Percentiles rank a stretch among this genome's conserved stretches.
These are phyloP conservation scores for Coemansia sp. DNA, from an alignment of 371 early-diverging fungal genomes.

Conservation along the genomic window DNA sequence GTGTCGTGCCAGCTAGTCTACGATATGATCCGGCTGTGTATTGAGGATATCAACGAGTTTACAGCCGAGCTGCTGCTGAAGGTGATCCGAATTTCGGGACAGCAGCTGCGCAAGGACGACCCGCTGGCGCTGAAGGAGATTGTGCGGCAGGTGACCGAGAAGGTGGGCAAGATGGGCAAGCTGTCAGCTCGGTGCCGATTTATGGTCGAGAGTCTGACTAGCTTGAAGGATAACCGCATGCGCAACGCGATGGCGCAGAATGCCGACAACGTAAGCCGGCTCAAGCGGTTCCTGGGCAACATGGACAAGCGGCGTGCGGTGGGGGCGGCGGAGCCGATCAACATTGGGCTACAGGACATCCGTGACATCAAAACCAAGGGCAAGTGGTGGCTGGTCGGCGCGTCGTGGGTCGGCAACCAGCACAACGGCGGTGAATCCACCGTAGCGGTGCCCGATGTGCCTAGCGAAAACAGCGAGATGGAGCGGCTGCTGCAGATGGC, in stretches of 20 bases:
- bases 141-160: slow-evolving; percentile 39
- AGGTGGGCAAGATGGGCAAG: slow-evolving; percentile 12
- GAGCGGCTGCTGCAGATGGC: slow-evolving; percentile 77
- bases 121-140: slow-evolving; percentile 78
- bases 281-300: slow-evolving; percentile 78
- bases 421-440: slow-evolving; percentile 1
- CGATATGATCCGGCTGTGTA: slow-evolving; percentile 75
- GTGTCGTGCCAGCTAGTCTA: slow-evolving; percentile 82
- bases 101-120: slow-evolving; percentile 86
- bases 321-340: slow-evolving; percentile 69
- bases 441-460: slow-evolving; percentile 4
- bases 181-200: slow-evolving; percentile 78
- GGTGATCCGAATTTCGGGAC: slow-evolving; percentile 80
- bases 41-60: slow-evolving; percentile 68
- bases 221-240: slow-evolving; percentile 91
- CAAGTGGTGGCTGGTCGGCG: slow-evolving; percentile 86
- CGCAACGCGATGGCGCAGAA: slow-evolving; percentile 59
- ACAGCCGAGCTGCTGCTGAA: slow-evolving; percentile 86
- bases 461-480: slow-evolving; percentile 30
- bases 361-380: slow-evolving; percentile 77
- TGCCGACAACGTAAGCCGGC: slow-evolving; percentile 63
- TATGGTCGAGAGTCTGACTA: slow-evolving; percentile 89
- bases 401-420: slow-evolving; percentile 74
- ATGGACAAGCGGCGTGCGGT: slow-evolving; percentile 54
- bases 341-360: slow-evolving; percentile 89